Conservation (phyloP, 768 basidiomycete species). For the Panaeolus cyanescens region DNA sequence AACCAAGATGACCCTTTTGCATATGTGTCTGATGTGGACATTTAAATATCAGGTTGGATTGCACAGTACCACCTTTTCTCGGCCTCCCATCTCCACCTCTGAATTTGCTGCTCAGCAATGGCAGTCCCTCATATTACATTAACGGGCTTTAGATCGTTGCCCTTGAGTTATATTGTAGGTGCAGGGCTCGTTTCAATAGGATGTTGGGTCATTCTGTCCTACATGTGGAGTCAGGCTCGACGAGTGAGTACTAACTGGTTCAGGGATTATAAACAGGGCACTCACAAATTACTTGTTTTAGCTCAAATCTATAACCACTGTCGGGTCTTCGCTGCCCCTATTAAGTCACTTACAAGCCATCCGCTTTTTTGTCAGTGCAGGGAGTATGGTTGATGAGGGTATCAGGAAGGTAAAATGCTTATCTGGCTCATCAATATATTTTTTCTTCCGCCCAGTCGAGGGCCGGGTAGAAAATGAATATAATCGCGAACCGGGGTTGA, state of each 20-base stretch:
- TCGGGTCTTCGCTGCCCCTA: slow-evolving; percentile 24
- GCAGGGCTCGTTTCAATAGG: neutral
- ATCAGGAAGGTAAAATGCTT: slow-evolving; percentile 20
- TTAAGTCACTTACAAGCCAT: slow-evolving; percentile 24
- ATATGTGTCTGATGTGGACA: neutral
- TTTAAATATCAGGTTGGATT: neutral
- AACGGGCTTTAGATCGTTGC: neutral
- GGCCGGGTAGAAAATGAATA: neutral
- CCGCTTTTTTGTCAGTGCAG: slow-evolving; percentile 21
- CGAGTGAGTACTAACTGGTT: neutral
- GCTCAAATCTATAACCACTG: slow-evolving; percentile 20
- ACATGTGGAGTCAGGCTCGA: neutral
- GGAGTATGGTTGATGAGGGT: slow-evolving; percentile 24
- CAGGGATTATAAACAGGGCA: neutral
- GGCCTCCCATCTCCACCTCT: neutral
- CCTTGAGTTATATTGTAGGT: neutral
- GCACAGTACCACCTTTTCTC: neutral
- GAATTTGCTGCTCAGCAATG: neutral
- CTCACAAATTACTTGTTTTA: neutral
- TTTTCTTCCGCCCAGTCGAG: neutral
- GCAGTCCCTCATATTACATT: neutral
- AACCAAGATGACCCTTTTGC: slow-evolving; percentile 21
- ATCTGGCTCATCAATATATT: slow-evolving; percentile 1
- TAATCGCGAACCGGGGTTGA: neutral
- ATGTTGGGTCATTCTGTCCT: neutral